Evolutionary conservation across 1,284 basidiomycete genomes (phyloP).

Genomic region (Chalciporus sp.): DNA sequence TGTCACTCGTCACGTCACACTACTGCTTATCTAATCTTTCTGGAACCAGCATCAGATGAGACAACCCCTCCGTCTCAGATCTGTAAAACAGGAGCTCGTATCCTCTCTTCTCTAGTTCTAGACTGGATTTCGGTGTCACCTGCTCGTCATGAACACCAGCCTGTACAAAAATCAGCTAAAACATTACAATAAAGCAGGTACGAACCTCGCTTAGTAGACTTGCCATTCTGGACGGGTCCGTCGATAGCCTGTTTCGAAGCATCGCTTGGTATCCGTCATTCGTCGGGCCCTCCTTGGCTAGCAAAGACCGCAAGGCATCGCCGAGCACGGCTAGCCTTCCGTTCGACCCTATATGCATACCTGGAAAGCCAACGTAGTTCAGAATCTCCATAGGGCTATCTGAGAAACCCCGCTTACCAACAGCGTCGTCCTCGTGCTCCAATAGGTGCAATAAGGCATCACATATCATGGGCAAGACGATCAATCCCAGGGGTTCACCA

Average conservation of each 20-base stretch:
- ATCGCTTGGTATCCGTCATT: conserved; percentile 5
- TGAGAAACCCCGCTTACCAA: conserved; percentile 35
- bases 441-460: conserved; percentile 46
- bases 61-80: conserved; percentile 1
- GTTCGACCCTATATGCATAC: conserved; percentile 37
- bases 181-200: not conserved
- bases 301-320: conserved; percentile 30
- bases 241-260: conserved; percentile 20
- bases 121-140: not conserved
- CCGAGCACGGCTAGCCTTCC: conserved; percentile 52
- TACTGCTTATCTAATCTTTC: not conserved
- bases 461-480: conserved; percentile 52
- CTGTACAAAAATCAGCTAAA: conserved; percentile 11
- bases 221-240: not conserved
- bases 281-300: not conserved
- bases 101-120: not conserved
- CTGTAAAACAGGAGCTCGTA: conserved; percentile 27
- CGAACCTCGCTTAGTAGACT: conserved; percentile 18
- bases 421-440: conserved; percentile 24
- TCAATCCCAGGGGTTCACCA: conserved; percentile 51
- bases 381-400: not conserved
- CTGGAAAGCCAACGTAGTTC: conserved; percentile 8
- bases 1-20: conserved; percentile 23
- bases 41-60: conserved; percentile 27
- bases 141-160: not conserved